Percentiles rank a stretch among this genome's conserved stretches.
Evolutionary conservation across 306 rosid species (phyloP).

Genomic region (Vigna nakashimae): DNA sequence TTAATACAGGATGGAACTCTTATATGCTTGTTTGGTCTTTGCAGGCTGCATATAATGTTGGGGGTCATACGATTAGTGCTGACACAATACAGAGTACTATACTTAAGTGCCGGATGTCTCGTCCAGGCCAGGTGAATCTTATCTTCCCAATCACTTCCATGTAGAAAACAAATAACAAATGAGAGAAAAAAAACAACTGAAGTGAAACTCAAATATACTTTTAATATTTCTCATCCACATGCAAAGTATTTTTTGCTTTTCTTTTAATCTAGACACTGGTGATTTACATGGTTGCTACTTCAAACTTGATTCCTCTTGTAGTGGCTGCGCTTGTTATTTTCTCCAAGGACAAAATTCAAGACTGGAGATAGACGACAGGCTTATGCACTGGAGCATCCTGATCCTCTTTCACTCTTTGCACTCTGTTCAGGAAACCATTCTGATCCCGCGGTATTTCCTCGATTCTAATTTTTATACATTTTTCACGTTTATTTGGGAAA

Average conservation of each 20-base stretch:
- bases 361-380: slow-evolving; percentile 73
- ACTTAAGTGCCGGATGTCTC: slow-evolving; percentile 86
- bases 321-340: slow-evolving; percentile 89
- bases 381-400: slow-evolving; percentile 68
- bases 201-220: background rate
- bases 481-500: background rate
- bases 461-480: slow-evolving; percentile 12
- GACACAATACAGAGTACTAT: slow-evolving; percentile 83
- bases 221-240: background rate
- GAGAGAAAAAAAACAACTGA: background rate
- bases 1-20: slow-evolving; percentile 24
- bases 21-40: slow-evolving; percentile 43
- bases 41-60: slow-evolving; percentile 98
- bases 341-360: slow-evolving; percentile 73
- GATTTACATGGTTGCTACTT: slow-evolving; percentile 11
- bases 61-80: slow-evolving; percentile 88
- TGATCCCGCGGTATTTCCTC: slow-evolving; percentile 83
- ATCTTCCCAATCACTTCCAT: slow-evolving; percentile 2
- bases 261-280: slow-evolving; percentile 7
- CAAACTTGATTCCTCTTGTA: slow-evolving; percentile 44
- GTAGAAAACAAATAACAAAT: background rate
- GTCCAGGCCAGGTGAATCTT: slow-evolving; percentile 86
- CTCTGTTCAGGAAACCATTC: slow-evolving; percentile 96
- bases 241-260: background rate
- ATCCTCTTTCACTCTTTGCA: slow-evolving; percentile 87